Conservation (phyloP, 108 stramenopile genomes). For the Cylindrotheca closterium region DNA sequence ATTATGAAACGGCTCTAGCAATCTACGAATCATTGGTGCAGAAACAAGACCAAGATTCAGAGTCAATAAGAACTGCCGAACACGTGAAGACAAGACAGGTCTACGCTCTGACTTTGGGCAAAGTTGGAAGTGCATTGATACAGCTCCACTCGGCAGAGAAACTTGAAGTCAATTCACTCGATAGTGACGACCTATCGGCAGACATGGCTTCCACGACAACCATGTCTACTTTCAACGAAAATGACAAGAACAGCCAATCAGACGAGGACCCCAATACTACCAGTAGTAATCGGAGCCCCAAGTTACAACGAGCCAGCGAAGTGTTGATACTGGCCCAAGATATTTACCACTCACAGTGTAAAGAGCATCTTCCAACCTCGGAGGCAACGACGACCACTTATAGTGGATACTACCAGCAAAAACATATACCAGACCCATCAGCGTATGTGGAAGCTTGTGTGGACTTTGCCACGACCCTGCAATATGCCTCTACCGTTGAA, state of each 20-base stretch:
- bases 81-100: background rate
- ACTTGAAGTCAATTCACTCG: background rate
- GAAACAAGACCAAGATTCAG: background rate
- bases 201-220: constrained; percentile 6
- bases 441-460: background rate
- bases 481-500: constrained; percentile 2
- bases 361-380: too few relatives aligned
- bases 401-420: too few relatives aligned
- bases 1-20: background rate
- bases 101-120: constrained; percentile 4
- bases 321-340: too few relatives aligned
- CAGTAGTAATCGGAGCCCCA: too few relatives aligned
- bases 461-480: constrained; percentile 2
- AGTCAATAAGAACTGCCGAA: background rate
- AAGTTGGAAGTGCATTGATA: constrained; percentile 16
- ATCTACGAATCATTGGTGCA: background rate
- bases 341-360: too few relatives aligned
- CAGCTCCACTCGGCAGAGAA: too few relatives aligned
- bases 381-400: background rate
- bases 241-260: background rate
- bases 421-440: too few relatives aligned
- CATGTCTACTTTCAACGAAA: background rate
- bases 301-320: too few relatives aligned
- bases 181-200: too few relatives aligned
- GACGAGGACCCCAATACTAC: too few relatives aligned